A percentile compares a stretch with the other conserved stretches of the same genome.
These are phyloP conservation scores for Phaseolus coccineus DNA, from an alignment of 331 rosid species.

Conservation along the genomic window DNA sequence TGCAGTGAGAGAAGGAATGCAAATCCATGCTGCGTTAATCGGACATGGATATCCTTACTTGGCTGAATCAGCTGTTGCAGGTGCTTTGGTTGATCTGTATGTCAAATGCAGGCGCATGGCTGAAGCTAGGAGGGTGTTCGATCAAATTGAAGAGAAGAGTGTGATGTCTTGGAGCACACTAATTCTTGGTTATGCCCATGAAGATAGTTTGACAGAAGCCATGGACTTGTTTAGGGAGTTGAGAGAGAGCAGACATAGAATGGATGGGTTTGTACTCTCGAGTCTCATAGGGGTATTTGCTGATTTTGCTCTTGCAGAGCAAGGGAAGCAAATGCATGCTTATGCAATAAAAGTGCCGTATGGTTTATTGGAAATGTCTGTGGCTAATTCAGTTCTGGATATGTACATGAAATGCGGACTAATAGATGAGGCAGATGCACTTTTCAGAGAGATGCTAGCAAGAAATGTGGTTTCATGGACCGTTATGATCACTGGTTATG, in stretches of 20 bases:
- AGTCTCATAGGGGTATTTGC: slow-evolving; percentile 69
- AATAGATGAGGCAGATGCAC: slow-evolving; percentile 55
- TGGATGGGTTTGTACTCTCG: slow-evolving; percentile 68
- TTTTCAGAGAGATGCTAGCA: slow-evolving; percentile 52
- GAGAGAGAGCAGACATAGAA: slow-evolving; percentile 53
- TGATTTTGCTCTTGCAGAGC: slow-evolving; percentile 66
- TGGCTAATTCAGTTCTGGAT: slow-evolving; percentile 68
- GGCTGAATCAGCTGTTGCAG: slow-evolving; percentile 51
- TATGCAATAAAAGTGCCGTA: slow-evolving; percentile 61
- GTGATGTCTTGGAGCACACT: slow-evolving; percentile 64
- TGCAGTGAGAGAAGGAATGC: slow-evolving; percentile 59
- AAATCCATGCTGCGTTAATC: slow-evolving; percentile 63
- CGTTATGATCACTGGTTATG: slow-evolving; percentile 73
- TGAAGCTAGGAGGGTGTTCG: slow-evolving; percentile 66
- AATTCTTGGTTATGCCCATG: slow-evolving; percentile 72
- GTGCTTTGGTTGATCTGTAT: slow-evolving; percentile 71
- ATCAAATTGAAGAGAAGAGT: slow-evolving; percentile 57
- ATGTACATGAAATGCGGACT: slow-evolving; percentile 79
- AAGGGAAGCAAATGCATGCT: slow-evolving; percentile 78
- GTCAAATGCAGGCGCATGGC: slow-evolving; percentile 54
- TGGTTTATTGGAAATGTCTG: slow-evolving; percentile 61
- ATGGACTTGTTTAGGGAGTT: slow-evolving; percentile 65
- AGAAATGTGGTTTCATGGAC: slow-evolving; percentile 75
- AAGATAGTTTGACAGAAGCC: slow-evolving; percentile 58
- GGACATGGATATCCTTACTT: slow-evolving; percentile 55